Base-by-base conservation (phyloP, 352 stramenopile species). In the Pythium insidiosum region DNA sequence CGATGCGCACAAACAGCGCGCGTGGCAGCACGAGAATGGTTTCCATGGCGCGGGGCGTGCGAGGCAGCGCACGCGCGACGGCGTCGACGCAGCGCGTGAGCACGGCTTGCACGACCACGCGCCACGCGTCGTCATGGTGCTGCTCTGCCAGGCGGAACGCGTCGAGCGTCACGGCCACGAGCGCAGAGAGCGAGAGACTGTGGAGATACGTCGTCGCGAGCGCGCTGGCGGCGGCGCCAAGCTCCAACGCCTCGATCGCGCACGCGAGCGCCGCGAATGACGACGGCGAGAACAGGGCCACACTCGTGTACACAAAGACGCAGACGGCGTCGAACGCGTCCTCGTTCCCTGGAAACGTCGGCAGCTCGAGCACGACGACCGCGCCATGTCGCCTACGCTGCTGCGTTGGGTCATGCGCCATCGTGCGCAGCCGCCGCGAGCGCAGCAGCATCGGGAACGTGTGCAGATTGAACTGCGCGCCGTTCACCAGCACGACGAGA, bases 381-480 rank as follows among this genome's bases (percentile, higher is more conserved):
- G 53, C 30, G n/a, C n/a, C n/a, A n/a, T n/a, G n/a, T n/a, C n/a
- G n/a, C n/a, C n/a, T n/a, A n/a, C n/a, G n/a, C n/a, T n/a, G n/a
- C n/a, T n/a, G n/a, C n/a, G n/a, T n/a, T n/a, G n/a, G n/a, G n/a
- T n/a, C n/a, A n/a, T n/a, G n/a, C n/a, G 63, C 54, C 54, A 68
- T 70, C 15, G 54, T 47, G 46, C 70, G 60, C 43, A 88, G 56
- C 23, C 63, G 56, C 26, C 37, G 46, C 38, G 62, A 73, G 46
- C 81, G 68, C 4, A 84, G 36, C 18, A 88, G 56, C 66, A 84
- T 71, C 20, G 73, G 72, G 38, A 73, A 60, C 35, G 81, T 83
- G 59, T 88, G 75, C 46, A 85, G 41, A 53, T 85, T 84, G 59
- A 88, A 88, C 50, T 84, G 70, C 10, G 43, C 66, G 46, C 71